Percentiles rank a stretch among this genome's conserved stretches.
Conservation (phyloP, 495 filamentous ascomycete species). For the Xylaria palmicola region DNA sequence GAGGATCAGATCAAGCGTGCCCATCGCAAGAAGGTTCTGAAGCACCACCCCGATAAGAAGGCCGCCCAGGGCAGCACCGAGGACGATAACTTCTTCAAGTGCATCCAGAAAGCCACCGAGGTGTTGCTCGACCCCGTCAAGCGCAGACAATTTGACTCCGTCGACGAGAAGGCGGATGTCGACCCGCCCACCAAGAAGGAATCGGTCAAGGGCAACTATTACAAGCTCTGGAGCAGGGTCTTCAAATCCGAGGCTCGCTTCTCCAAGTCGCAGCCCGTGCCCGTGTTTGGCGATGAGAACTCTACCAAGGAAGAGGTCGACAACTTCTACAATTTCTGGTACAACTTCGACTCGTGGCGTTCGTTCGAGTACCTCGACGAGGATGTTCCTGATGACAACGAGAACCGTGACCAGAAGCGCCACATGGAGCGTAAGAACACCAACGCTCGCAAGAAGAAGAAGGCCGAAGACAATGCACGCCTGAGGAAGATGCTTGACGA, state of each 20-base stretch:
- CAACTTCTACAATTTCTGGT: slow-evolving; percentile 98
- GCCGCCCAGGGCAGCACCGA: slow-evolving; percentile 83
- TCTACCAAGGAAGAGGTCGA: slow-evolving; percentile 85
- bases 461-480: slow-evolving; percentile 92
- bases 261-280: slow-evolving; percentile 85
- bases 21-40: slow-evolving; percentile 98
- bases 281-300: slow-evolving; percentile 79
- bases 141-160: slow-evolving; percentile 93
- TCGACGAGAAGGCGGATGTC: slow-evolving; percentile 88
- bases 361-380: slow-evolving; percentile 98
- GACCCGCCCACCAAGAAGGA: slow-evolving; percentile 92
- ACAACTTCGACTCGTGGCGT: slow-evolving; percentile 97
- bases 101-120: slow-evolving; percentile 97
- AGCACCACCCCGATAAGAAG: slow-evolving; percentile 98
- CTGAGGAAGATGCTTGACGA: slow-evolving; percentile 88
- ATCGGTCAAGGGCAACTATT: slow-evolving; percentile 79
- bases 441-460: slow-evolving; percentile 97
- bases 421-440: slow-evolving; percentile 97
- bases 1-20: slow-evolving; percentile 98
- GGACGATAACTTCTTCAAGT: slow-evolving; percentile 99
- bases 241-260: slow-evolving; percentile 91
- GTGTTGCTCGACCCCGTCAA: slow-evolving; percentile 87
- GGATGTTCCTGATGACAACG: slow-evolving; percentile 97
- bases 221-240: slow-evolving; percentile 84
- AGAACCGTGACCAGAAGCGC: slow-evolving; percentile 98